Conservation (phyloP, 2,329 filamentous ascomycete species). For the Didymellaceae sp. region DNA sequence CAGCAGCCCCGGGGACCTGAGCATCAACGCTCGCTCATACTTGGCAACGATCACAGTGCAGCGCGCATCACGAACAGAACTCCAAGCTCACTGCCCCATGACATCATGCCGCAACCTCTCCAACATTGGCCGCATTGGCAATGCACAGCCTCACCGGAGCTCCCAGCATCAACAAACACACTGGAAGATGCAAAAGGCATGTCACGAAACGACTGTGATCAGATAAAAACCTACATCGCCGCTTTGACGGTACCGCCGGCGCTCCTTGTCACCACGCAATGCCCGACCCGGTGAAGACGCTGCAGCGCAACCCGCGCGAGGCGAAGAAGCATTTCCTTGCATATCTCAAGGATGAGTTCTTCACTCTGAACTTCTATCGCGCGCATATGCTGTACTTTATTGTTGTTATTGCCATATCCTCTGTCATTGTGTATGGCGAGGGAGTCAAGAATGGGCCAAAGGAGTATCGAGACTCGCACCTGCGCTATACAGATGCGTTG, state of each 20-base stretch:
- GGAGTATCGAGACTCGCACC: constrained; percentile 21
- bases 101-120: constrained; percentile 10
- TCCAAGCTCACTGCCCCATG: constrained; percentile 1
- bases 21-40: neutral
- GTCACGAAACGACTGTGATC: neutral
- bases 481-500: constrained; percentile 37
- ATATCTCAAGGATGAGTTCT: constrained; percentile 26
- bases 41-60: neutral
- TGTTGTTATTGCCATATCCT: constrained; percentile 33
- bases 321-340: constrained; percentile 26
- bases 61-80: neutral
- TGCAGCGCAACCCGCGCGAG: constrained; percentile 24
- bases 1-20: neutral
- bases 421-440: constrained; percentile 38
- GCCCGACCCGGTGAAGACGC: constrained; percentile 27
- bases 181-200: constrained; percentile 5
- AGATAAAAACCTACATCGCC: neutral
- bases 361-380: constrained; percentile 32
- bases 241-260: neutral
- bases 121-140: constrained; percentile 2
- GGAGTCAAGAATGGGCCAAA: constrained; percentile 33
- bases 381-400: constrained; percentile 43
- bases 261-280: constrained; percentile 3
- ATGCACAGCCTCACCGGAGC: constrained; percentile 15
- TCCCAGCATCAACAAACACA: constrained; percentile 2